These are phyloP conservation scores for Fusarium sterilihyphosum DNA, from an alignment of 2,329 filamentous ascomycete genomes.

Conservation along the genomic window DNA sequence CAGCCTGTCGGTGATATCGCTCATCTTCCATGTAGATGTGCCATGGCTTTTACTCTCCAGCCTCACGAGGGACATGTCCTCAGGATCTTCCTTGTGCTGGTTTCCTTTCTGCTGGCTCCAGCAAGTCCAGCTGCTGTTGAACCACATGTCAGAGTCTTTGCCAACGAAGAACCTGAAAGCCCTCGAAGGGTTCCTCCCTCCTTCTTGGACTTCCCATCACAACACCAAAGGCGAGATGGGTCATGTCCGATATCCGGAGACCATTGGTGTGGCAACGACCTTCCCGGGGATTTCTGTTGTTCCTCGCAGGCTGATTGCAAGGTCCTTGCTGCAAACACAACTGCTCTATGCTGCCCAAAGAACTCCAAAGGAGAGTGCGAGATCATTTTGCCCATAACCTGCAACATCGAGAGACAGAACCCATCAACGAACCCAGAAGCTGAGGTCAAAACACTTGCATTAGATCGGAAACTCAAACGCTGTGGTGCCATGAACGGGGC, in stretches of 20 bases:
- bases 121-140: constrained; percentile 29
- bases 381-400: constrained; percentile 37
- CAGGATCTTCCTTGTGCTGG: constrained; percentile 33
- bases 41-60: constrained; percentile 34
- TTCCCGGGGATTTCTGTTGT: constrained; percentile 40
- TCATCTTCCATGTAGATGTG: constrained; percentile 33
- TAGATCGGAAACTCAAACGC: constrained; percentile 26
- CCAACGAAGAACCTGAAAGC: constrained; percentile 15
- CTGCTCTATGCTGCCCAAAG: constrained; percentile 40
- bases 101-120: constrained; percentile 32
- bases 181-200: constrained; percentile 2
- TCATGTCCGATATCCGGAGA: constrained; percentile 33
- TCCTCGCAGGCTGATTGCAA: constrained; percentile 29
- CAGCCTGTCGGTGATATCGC: constrained; percentile 1
- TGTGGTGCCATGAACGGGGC: constrained; percentile 31
- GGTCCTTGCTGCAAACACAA: constrained; percentile 42
- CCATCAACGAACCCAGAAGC: constrained; percentile 27
- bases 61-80: constrained; percentile 33
- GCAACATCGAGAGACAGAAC: constrained; percentile 33
- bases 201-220: constrained; percentile 15
- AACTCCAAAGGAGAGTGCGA: constrained; percentile 25
- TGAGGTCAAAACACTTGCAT: constrained; percentile 34
- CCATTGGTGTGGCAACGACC: constrained; percentile 30
- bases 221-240: constrained; percentile 22
- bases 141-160: constrained; percentile 21